Evolutionary conservation across 2,329 filamentous ascomycete species (phyloP), one percentile per base, ranked within the genome.

Genomic region (Simplicillium sp.): DNA sequence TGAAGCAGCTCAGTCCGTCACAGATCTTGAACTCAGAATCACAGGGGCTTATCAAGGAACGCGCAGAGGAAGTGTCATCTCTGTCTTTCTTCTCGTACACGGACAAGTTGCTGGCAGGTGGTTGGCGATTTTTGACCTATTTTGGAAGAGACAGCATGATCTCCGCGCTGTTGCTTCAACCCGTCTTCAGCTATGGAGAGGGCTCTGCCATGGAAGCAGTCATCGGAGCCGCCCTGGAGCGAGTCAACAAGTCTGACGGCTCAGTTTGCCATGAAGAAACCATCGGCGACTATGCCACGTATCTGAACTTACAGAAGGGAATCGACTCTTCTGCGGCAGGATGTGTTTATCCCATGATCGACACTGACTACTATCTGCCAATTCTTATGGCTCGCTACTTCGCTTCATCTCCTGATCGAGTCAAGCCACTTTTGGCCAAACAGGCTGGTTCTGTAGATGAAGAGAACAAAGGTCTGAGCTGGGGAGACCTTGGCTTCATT

Each of bases 141-240:
- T 82, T 83, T 56, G 78, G 77, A 1, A 68, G 78, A 11, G 78
- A 84, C 50, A 77, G 70, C 45, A 77, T 82, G 66, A 78, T 83
- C 32, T 65, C 74, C 1, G 61, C 72, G 12, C 64, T 82, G 0
- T 59, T 83, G 1, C 59, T 82, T 25, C 68, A 77, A 42, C 68
- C 74, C 0, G 64, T 82, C 0, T 59, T 83, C 2, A 79, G 73
- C 38, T 61, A 67, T 34, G 75, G 74, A 0, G 59, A 73, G 31
- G 68, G 61, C 0, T 68, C 74, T 3, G 69, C 75, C 0, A 63
- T 79, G 12, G 79, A 83, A 52, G 76, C 78, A 3, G 75, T 80
- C 2, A 73, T 82, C 15, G 65, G 66, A 0, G 71, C 75, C 2
- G 75, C 80, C 0, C 53, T 82, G 6, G 79, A 83, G 49, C 67